Conservation (phyloP, 192 early-diverging fungal genomes). For the Dissophora ornata region DNA sequence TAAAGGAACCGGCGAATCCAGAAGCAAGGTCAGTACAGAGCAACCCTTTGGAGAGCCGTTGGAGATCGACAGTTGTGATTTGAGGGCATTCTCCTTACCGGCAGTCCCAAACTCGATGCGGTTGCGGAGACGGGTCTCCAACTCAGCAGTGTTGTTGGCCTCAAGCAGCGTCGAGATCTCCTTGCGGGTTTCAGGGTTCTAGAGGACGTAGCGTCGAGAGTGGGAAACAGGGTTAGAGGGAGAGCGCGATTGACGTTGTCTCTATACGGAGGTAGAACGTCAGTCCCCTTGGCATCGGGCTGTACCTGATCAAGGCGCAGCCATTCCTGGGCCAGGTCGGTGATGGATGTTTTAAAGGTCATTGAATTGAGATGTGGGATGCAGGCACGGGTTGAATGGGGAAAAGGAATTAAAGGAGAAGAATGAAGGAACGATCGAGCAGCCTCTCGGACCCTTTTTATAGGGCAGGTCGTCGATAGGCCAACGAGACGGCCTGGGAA, state of each 20-base stretch:
- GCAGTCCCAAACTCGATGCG: conserved; percentile 90
- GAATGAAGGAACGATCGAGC: too few species aligned
- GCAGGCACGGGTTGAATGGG: neutral
- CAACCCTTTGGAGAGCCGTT: too few species aligned
- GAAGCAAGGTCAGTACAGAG: too few species aligned
- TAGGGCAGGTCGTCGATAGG: too few species aligned
- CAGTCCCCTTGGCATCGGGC: neutral
- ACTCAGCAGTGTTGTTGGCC: conserved; percentile 59
- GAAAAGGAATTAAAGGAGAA: neutral
- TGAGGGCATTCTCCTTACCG: too few species aligned
- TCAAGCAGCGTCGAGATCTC: conserved; percentile 66
- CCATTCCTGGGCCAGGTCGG: conserved; percentile 66
- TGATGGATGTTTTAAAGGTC: conserved; percentile 36
- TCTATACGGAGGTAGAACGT: neutral
- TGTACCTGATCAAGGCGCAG: conserved; percentile 65
- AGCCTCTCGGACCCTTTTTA: too few species aligned
- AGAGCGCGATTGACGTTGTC: neutral
- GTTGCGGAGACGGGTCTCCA: conserved; percentile 66
- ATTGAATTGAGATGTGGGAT: neutral
- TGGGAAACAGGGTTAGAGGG: neutral
- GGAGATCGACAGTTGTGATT: neutral
- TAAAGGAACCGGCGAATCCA: too few species aligned
- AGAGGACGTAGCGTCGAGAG: too few species aligned
- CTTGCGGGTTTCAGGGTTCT: conserved; percentile 72
- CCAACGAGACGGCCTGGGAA: too few species aligned